Evolutionary conservation across 495 filamentous ascomycete species (phyloP).

Genomic region (Copromyces sp.): DNA sequence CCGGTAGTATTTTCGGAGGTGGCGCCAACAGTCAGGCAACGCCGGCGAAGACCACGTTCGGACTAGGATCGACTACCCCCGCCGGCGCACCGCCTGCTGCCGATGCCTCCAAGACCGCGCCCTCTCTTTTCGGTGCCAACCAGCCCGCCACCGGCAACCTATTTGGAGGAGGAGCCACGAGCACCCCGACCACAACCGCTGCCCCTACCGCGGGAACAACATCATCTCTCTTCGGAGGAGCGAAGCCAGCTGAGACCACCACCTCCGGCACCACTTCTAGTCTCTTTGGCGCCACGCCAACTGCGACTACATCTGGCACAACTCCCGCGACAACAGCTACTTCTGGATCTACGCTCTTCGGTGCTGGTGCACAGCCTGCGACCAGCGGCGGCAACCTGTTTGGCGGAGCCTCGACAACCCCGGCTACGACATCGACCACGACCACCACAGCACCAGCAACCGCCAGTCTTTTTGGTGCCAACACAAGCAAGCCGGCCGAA

Average conservation of each 20-base stretch:
- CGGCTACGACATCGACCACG: slow-evolving; percentile 9
- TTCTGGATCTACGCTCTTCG: neutral
- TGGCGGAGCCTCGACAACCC: slow-evolving; percentile 6
- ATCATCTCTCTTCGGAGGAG: neutral
- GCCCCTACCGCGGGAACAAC: slow-evolving; percentile 2
- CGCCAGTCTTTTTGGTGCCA: slow-evolving; percentile 14
- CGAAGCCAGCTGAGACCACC: neutral
- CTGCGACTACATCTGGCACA: neutral
- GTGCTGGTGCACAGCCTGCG: neutral
- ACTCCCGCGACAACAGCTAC: slow-evolving; percentile 3
- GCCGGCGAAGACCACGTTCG: slow-evolving; percentile 26
- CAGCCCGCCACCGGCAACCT: neutral
- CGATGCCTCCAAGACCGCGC: slow-evolving; percentile 14
- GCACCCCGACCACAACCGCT: neutral
- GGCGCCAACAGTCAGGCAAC: neutral
- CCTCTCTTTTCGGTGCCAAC: neutral
- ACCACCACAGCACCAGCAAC: slow-evolving; percentile 5
- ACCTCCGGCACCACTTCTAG: neutral
- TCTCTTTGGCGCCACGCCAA: slow-evolving; percentile 1
- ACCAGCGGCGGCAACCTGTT: neutral
- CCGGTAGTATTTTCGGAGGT: neutral
- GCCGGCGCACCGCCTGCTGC: neutral
- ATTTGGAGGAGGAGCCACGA: neutral
- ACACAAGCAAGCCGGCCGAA: slow-evolving; percentile 11
- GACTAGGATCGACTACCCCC: slow-evolving; percentile 5